phyloP scores from a whole-genome alignment of 2,329 filamentous ascomycete species.

The Grosmannia penicillata region DNA sequence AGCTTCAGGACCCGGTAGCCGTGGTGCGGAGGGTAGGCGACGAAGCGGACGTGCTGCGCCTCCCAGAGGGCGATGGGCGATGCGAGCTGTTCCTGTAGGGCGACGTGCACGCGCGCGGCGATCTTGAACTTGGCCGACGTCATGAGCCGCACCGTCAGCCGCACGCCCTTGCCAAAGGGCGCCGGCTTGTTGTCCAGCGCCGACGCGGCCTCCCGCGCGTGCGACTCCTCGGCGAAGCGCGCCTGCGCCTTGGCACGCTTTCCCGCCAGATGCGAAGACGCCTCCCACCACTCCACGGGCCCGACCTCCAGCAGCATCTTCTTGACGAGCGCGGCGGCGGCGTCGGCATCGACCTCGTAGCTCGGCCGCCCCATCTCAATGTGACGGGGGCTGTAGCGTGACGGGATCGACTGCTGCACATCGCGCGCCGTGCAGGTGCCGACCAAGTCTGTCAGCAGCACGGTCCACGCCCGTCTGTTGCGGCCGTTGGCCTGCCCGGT shows the following conservation, averaged over 20 bases:
- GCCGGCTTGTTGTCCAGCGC: conserved; percentile 18
- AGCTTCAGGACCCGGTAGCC: no score
- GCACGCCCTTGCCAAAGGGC: conserved; percentile 16
- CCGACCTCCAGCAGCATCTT: background rate
- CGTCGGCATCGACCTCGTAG: background rate
- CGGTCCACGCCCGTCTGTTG: background rate
- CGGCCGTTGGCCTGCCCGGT: no score
- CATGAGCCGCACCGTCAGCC: conserved; percentile 22
- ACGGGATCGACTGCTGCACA: background rate
- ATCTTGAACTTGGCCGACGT: conserved; percentile 24
- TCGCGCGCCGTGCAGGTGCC: background rate
- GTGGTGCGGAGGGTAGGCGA: conserved; percentile 2
- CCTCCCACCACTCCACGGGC: background rate
- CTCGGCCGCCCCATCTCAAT: background rate
- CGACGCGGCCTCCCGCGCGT: conserved; percentile 19
- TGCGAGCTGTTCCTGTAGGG: conserved; percentile 6
- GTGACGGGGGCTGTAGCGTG: background rate
- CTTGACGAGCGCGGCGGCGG: background rate
- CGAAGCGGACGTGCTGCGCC: conserved; percentile 4
- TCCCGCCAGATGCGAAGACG: conserved; percentile 4
- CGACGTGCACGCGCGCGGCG: conserved; percentile 17
- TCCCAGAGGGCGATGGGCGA: conserved; percentile 2
- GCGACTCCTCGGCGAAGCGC: conserved; percentile 13
- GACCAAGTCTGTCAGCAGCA: background rate
- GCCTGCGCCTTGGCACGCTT: conserved; percentile 24